Base-by-base conservation (phyloP, 1,284 basidiomycete genomes). In the Neonothopanus nambi region DNA sequence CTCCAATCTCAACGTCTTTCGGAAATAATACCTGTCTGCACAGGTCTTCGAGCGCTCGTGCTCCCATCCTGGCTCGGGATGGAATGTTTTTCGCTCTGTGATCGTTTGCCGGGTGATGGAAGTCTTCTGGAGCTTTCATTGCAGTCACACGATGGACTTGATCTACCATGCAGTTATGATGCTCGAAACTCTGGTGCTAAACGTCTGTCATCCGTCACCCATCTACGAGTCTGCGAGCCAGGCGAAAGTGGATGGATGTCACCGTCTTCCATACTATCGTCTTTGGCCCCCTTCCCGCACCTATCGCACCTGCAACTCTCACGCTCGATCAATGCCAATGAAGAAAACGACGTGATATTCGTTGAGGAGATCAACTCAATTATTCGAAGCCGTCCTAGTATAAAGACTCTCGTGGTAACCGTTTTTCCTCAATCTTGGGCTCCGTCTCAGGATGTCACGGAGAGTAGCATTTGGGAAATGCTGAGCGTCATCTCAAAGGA, bases 221-320 rank as follows among this genome's bases (percentile, higher is more conserved):
- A 72, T 57, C 65, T 78, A 1, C 67, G 70, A 7, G 63, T 77
- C 53, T 71, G 70, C 43, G 70, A 75, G 58, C 74, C 74, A 1
- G 61, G 68, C 24, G 66, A 67, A 40, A 5, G 9, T 33, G 58
- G 60, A 5, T 76, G 74, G 73, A 57, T 59, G 38, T 67, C 70
- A 3, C 76, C 75, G 2, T 59, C 59, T 37, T 59, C 64, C 13
- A 69, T 73, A 20, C 60, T 77, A n/a, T 50, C 57, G 12, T 58
- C 66, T 13, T 69, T 76, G 43, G 70, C 70, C 7, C 37, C 60
- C 9, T 61, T 69, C 1, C 69, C 68, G 3, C 59, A 63, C 23
- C 67, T 78, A 9, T 68, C 75, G 5, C 70, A 77, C 55, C 62
- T 78, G n/a, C 68, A 74, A 39, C 62, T 78, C 18, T 60, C 72